phyloP scores from a whole-genome alignment of 768 basidiomycete genomes.

The Russula sp. region DNA sequence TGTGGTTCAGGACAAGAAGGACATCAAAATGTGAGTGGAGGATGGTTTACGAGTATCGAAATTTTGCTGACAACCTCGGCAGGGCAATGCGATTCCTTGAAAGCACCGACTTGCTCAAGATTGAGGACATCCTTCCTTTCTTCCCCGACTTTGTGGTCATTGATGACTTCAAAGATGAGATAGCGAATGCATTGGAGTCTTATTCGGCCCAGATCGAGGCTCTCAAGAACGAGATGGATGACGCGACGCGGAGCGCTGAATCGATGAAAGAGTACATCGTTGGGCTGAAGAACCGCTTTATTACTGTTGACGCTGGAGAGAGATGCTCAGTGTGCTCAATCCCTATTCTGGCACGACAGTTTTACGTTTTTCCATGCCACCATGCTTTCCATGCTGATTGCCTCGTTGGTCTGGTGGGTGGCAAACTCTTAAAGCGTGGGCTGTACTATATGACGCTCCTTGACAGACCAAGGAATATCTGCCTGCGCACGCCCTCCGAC shows the following conservation, averaged over 20 bases:
- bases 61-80: constrained; percentile 11
- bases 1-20: constrained; percentile 96
- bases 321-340: constrained; percentile 76
- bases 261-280: constrained; percentile 89
- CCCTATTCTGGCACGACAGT: constrained; percentile 78
- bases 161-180: constrained; percentile 99
- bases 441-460: not conserved
- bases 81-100: constrained; percentile 98
- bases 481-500: constrained; percentile 70
- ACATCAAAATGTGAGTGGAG: constrained; percentile 85
- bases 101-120: constrained; percentile 89
- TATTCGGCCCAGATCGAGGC: constrained; percentile 88
- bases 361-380: constrained; percentile 98
- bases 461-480: constrained; percentile 91
- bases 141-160: constrained; percentile 99
- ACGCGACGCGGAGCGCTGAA: constrained; percentile 86
- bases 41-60: not conserved
- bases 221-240: constrained; percentile 93
- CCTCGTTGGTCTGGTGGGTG: constrained; percentile 81
- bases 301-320: constrained; percentile 85
- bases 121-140: constrained; percentile 98
- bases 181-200: constrained; percentile 89
- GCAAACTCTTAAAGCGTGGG: not conserved
- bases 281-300: constrained; percentile 78
- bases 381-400: constrained; percentile 98